phyloP scores from a whole-genome alignment of 2,329 filamentous ascomycete species.

The Didymella glomerata region DNA sequence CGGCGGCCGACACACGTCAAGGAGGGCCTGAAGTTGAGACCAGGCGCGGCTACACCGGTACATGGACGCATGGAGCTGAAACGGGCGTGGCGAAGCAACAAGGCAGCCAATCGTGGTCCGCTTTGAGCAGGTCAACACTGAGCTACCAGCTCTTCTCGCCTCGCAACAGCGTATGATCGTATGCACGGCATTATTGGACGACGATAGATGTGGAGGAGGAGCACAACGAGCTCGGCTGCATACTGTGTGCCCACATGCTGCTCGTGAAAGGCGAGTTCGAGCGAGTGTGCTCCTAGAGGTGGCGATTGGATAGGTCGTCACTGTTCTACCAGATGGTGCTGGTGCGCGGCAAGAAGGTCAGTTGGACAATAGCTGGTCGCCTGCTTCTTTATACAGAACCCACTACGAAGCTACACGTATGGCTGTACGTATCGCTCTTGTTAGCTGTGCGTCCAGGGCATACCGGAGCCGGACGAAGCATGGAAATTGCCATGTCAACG shows the following conservation, averaged over 20 bases:
- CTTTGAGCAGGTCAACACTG: background rate
- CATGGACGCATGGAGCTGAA: constrained; percentile 13
- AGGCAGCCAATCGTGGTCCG: constrained; percentile 14
- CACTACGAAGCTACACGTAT: background rate
- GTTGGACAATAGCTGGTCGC: background rate
- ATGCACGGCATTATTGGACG: constrained; percentile 16
- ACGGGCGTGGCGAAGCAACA: constrained; percentile 19
- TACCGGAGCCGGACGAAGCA: constrained; percentile 10
- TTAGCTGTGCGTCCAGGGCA: background rate
- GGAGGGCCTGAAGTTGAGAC: constrained; percentile 4
- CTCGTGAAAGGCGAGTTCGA: constrained; percentile 1
- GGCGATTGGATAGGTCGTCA: constrained; percentile 3
- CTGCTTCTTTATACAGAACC: constrained; percentile 8
- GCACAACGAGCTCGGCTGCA: constrained; percentile 13
- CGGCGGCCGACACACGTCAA: constrained; percentile 15
- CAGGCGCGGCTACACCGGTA: constrained; percentile 10
- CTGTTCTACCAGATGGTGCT: background rate
- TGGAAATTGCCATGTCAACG: constrained; percentile 15
- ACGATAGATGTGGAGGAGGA: constrained; percentile 3
- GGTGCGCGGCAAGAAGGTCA: constrained; percentile 1
- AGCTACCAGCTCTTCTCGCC: constrained; percentile 16
- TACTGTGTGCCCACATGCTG: constrained; percentile 9
- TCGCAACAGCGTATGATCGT: constrained; percentile 9
- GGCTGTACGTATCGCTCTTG: background rate
- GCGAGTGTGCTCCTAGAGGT: background rate